Conservation (phyloP, 495 filamentous ascomycete genomes). For the Aspergillus sclerotiicarbonarius region DNA sequence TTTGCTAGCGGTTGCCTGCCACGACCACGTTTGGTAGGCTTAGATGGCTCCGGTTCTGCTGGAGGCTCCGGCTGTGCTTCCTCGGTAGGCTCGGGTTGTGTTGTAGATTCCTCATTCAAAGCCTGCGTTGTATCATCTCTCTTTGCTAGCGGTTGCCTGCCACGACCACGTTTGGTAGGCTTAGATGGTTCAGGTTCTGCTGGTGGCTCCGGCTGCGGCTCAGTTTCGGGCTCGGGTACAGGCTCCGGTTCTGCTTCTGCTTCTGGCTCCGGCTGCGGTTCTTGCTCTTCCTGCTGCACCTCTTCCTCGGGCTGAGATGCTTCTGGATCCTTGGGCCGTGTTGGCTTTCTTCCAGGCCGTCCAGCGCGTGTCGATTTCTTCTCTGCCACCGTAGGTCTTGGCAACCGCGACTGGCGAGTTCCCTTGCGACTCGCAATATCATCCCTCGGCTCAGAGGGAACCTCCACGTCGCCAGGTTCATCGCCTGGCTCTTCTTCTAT, state of each 20-base stretch:
- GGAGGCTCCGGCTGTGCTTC: constrained; percentile 8
- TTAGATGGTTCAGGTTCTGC: constrained; percentile 9
- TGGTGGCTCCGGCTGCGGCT: constrained; percentile 12
- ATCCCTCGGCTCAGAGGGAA: constrained; percentile 1
- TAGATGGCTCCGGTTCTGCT: constrained; percentile 14
- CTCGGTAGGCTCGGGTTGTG: constrained; percentile 21
- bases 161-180: constrained; percentile 19
- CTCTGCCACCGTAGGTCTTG: not conserved
- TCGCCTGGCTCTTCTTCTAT: constrained; percentile 3
- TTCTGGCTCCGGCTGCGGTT: constrained; percentile 6
- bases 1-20: constrained; percentile 17
- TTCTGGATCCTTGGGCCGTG: not conserved
- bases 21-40: constrained; percentile 18
- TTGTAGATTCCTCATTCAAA: constrained; percentile 10
- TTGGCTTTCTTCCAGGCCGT: constrained; percentile 12
- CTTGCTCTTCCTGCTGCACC: not conserved
- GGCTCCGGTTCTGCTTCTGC: constrained; percentile 14
- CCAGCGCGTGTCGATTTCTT: constrained; percentile 17
- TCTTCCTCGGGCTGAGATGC: not conserved
- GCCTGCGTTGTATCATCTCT: constrained; percentile 14
- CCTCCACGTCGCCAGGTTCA: constrained; percentile 2
- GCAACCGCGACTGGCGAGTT: not conserved
- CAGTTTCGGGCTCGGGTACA: constrained; percentile 6
- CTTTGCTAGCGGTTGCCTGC: constrained; percentile 16
- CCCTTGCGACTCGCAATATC: not conserved